Evolutionary conservation across 306 rosid species (phyloP), one percentile per base, ranked within the genome.

Genomic region (Heteromeles arbutifolia): DNA sequence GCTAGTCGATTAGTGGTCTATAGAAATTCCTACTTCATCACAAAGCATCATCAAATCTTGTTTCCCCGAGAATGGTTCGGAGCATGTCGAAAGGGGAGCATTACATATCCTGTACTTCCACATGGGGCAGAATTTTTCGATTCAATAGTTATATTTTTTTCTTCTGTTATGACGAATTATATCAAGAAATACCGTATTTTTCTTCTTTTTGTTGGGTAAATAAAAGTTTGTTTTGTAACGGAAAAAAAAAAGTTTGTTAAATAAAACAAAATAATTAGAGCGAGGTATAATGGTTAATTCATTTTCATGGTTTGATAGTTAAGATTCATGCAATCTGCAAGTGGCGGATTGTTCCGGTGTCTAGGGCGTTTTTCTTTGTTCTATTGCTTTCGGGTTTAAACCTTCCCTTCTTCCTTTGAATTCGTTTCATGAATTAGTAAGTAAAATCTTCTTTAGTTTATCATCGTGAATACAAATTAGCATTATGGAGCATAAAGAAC

Each of bases 1-100:
- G 86, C 84, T 90, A 26, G 86, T 81, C 3, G 92, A 93, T 84
- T 83, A 79, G 82, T 93, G 97, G 96, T 85, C 92, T 39, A 26
- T 79, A 2, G 86, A 59, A 78, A 78, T 32, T 83, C 67, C 83
- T 15, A 63, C 74, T 52, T 15, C 68, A 34, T 82, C 93, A 19
- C 63, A 50, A 24, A 72, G 84, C 67, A 83, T 84, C 67, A 88
- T 91, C 48, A 64, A 14, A 52, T 76, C 86, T 41, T 94, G 96
- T 97, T 88, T 94, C 79, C 50, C 87, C 4, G 82, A 80, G 39
- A 83, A 87, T 52, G 84, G 64, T 66, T 80, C 85, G 56, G 84
- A 83, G 66, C 72, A 81, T 75, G 84, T 87, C 77, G 89, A 94
- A 12, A 85, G 69, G 78, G 75, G 85, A 8, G 91, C 98, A 34